Conservation (phyloP, 1,284 basidiomycete species). For the Pseudozyma sp. region DNA sequence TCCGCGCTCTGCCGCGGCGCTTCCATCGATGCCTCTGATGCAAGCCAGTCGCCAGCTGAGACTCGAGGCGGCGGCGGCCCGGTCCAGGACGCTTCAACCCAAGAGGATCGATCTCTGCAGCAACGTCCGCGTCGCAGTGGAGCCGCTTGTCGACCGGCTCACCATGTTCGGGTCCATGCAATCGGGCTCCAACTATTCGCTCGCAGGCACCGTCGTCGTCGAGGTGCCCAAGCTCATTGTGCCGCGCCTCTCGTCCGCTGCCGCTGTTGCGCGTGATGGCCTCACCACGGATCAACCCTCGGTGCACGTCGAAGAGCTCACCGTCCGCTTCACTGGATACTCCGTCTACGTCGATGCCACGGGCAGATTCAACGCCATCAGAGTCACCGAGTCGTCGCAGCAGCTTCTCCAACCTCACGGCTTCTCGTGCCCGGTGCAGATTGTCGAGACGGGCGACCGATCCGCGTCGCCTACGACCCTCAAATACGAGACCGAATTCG, state of each 20-base stretch:
- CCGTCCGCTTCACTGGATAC: constrained; percentile 59
- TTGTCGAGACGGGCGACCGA: constrained; percentile 17
- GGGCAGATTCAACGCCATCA: constrained; percentile 61
- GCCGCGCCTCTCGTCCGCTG: constrained; percentile 27
- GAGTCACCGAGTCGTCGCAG: constrained; percentile 53
- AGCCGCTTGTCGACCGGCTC: constrained; percentile 55
- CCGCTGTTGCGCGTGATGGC: constrained; percentile 22
- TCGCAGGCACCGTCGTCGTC: constrained; percentile 58
- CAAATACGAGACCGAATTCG: constrained; percentile 64
- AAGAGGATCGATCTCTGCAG: constrained; percentile 26
- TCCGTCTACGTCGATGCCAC: constrained; percentile 64
- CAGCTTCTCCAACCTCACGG: constrained; percentile 53
- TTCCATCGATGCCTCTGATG: constrained; percentile 33
- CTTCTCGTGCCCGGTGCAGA: constrained; percentile 24
- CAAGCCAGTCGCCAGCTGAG: constrained; percentile 31
- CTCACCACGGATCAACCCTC: constrained; percentile 18
- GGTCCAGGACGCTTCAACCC: constrained; percentile 9
- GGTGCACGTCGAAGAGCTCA: constrained; percentile 50
- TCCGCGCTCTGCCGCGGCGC: constrained; percentile 13
- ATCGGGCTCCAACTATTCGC: constrained; percentile 66
- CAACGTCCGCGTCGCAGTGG: constrained; percentile 33
- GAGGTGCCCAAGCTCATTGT: constrained; percentile 38
- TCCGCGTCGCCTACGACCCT: constrained; percentile 14
- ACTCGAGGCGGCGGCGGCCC: constrained; percentile 16
- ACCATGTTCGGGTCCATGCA: constrained; percentile 68